Base-by-base conservation (phyloP, 2,329 filamentous ascomycete genomes). In the Penicillium fuscoglaucum region DNA sequence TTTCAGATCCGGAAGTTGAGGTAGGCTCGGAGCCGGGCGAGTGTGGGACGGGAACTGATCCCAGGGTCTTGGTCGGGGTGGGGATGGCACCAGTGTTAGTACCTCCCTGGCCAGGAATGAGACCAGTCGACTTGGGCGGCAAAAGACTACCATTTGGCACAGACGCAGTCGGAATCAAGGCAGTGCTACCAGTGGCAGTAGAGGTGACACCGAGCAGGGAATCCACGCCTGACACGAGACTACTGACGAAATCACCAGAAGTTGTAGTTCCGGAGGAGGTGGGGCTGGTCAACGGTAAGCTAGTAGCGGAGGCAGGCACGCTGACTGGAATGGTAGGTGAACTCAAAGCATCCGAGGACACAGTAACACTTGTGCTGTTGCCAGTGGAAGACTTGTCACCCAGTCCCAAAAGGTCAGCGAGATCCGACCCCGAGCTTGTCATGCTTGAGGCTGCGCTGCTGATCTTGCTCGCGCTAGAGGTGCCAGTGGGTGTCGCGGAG, bases 301-400 rank as follows among this genome's bases (percentile, higher is more conserved):
- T 59, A 1, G 64, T 66, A 35, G 57, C 31, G 17, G 62, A 57
- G 35, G 58, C 58, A 33, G 70, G 69, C 49, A 71, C 62, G 50
- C 67, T 72, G 33, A 70, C 60, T n/a, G 69, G 57, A 15, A 72
- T 68, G 8, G 64, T 69, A 24, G 69, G 58, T 31, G 61, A 53
- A 19, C 59, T 41, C 15, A 15, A 49, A 31, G 55, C 24, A n/a
- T 39, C 39, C 29, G 39, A 44, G n/a, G 52, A 51, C 12, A 46
- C 10, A 19, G 48, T 39, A 29, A 39, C 29, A 52, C 37, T 60
- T 26, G 48, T 56, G 44, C 41, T 49, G 29, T 55, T 56, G 28
- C 48, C 31, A 15, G 54, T 54, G 50, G 59, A 53, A 55, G 52
- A 33, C 35, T 52, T 58, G 24, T 43, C 39, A 40, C 46, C 43